Evolutionary conservation across 2,329 filamentous ascomycete species (phyloP), one percentile per base, ranked within the genome.

Genomic region (Alternaria incomplexa): DNA sequence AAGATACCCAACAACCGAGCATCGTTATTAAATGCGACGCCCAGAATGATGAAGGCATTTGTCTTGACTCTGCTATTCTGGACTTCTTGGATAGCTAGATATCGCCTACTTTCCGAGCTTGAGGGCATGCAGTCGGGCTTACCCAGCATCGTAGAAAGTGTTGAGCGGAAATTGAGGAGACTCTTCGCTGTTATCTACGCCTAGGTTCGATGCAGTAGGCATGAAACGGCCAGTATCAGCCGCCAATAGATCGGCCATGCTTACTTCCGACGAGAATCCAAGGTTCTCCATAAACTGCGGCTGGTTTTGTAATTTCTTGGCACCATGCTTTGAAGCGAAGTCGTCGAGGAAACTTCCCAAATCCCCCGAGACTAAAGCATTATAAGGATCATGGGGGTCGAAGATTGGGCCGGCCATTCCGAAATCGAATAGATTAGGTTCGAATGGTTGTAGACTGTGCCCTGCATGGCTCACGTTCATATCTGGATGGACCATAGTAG

Each of bases 221-320:
- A 81, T 77, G n/a, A 77, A 79, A 22, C 79, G 77, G 32, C 80
- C 77, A 44, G 81, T 80, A 51, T 70, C 64, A 20, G 66, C 61
- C 12, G 66, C 66, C n/a, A 70, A 56, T 3, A 87, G 83, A 61
- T 88, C 86, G 0, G 83, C 82, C 48, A 89, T 80, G 63, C 89
- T 87, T 22, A 86, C 84, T 43, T 88, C 87, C 0, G 88, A 87
- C 2, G 85, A 87, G 71, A 90, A 89, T 0, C 88, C 88, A 15
- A 90, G 80, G 68, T 90, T 90, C 48, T 87, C 83, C 87, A 90
- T 89, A 71, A 90, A 90, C 64, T 89, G 86, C 2, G 86, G 82
- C 63, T 89, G 87, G 12, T 84, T 82, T 28, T 86, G 85, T 46
- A 86, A 78, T 40, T 82, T 79, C 59, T 87, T 84, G 17, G 82